These are phyloP conservation scores for Mrakia frigida DNA, from an alignment of 768 basidiomycete species.

Conservation along the genomic window DNA sequence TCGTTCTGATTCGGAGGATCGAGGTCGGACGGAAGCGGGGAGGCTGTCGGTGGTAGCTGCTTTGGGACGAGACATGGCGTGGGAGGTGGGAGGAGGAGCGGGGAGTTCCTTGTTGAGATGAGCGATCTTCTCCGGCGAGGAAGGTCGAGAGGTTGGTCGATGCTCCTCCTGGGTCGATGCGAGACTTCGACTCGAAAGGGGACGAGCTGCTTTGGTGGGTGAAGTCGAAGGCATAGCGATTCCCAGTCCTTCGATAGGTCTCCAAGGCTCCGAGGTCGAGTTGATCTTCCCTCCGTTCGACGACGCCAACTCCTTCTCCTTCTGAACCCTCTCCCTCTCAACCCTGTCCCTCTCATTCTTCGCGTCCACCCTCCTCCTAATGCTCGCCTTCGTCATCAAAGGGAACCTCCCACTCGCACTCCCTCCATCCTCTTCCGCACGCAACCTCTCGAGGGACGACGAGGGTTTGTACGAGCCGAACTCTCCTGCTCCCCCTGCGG, in stretches of 20 bases:
- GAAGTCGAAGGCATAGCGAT: conserved; percentile 4
- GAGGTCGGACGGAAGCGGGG: background rate
- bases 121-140: conserved; percentile 15
- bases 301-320: background rate
- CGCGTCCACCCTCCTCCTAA: conserved; percentile 23
- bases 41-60: conserved; percentile 4
- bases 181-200: background rate
- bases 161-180: background rate
- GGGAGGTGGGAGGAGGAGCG: background rate
- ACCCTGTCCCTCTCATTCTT: conserved; percentile 1
- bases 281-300: no score
- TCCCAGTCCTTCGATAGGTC: conserved; percentile 13
- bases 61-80: conserved; percentile 15
- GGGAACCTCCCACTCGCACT: conserved; percentile 26
- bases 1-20: background rate
- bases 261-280: background rate
- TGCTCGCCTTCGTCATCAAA: conserved; percentile 27
- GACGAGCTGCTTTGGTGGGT: background rate
- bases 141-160: background rate
- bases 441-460: conserved; percentile 23
- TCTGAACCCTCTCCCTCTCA: background rate
- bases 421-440: conserved; percentile 7
- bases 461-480: conserved; percentile 27
- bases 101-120: conserved; percentile 20
- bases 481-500: conserved; percentile 12